Percentiles rank a stretch among this genome's conserved stretches.
phyloP scores from a whole-genome alignment of 176 grass and related monocot species.

The Rhynchospora tenuis region DNA sequence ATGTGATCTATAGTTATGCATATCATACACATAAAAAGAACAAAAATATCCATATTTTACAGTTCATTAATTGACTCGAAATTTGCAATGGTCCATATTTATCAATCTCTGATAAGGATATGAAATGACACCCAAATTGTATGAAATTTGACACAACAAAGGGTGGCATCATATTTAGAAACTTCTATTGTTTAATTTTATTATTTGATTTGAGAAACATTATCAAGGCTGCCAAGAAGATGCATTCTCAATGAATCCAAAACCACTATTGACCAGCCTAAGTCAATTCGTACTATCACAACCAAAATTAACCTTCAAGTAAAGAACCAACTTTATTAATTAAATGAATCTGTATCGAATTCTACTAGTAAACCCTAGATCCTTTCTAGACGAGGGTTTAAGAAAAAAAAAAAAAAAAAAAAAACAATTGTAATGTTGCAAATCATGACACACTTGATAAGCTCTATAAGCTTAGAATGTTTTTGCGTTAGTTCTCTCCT shows the following conservation, averaged over 20 bases:
- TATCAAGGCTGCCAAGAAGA: not conserved
- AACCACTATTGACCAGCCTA: not conserved
- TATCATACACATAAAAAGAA: not conserved
- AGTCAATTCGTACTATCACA: not conserved
- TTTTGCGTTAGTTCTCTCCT: not conserved
- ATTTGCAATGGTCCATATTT: not conserved
- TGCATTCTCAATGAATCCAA: not conserved
- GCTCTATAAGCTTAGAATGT: not conserved
- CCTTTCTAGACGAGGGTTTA: not conserved
- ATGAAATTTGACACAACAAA: not conserved
- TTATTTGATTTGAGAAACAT: not conserved
- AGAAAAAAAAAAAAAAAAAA: not conserved
- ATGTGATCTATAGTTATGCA: not conserved
- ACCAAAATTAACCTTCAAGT: not conserved
- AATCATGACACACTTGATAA: not conserved
- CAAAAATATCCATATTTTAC: not conserved
- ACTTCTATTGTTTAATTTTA: not conserved
- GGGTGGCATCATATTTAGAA: not conserved
- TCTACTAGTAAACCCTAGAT: not conserved
- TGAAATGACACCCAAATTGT: not conserved
- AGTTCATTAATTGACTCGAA: not conserved
- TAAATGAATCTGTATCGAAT: not conserved
- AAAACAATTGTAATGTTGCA: not conserved
- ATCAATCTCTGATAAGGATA: not conserved
- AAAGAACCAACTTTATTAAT: not conserved